These are phyloP conservation scores for Plasmodium cynomolgi DNA, from an alignment of 169 alveolate species.

Conservation along the genomic window DNA sequence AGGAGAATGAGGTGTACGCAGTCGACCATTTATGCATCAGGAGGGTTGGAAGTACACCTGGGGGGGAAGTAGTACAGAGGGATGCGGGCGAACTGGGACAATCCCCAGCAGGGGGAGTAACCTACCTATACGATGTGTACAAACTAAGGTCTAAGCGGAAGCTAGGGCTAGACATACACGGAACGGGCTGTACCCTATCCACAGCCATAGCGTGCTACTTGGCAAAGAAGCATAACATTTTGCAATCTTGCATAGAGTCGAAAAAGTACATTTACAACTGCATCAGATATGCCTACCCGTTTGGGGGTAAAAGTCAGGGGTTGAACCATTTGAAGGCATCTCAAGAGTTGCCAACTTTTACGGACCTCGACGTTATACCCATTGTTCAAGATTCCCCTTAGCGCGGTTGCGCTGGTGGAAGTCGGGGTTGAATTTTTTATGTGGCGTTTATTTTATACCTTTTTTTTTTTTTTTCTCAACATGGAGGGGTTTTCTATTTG, in stretches of 20 bases:
- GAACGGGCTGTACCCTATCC: slow-evolving; percentile 60
- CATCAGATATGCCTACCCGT: slow-evolving; percentile 28
- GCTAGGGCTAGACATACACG: slow-evolving; percentile 25
- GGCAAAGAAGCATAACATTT: slow-evolving; percentile 11
- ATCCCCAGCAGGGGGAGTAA: neutral
- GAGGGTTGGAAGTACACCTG: neutral
- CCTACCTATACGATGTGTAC: slow-evolving; percentile 23
- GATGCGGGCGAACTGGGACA: neutral
- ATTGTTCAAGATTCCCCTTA: slow-evolving; percentile 12
- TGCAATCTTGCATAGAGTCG: slow-evolving; percentile 34
- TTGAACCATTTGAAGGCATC: slow-evolving; percentile 49
- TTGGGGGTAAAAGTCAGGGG: slow-evolving; percentile 44
- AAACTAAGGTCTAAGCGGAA: slow-evolving; percentile 23
- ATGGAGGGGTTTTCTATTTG: neutral
- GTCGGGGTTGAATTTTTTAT: neutral
- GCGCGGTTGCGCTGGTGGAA: neutral
- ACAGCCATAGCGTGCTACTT: slow-evolving; percentile 55
- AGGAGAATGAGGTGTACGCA: slow-evolving; percentile 33
- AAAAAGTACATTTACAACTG: slow-evolving; percentile 48
- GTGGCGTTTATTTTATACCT: neutral
- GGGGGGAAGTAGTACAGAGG: neutral
- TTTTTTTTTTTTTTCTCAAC: neutral
- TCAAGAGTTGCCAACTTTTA: slow-evolving; percentile 17
- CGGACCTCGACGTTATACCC: slow-evolving; percentile 15
- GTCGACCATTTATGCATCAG: slow-evolving; percentile 57